phyloP scores from a whole-genome alignment of 306 rosid genomes.

The Pyrus communis region DNA sequence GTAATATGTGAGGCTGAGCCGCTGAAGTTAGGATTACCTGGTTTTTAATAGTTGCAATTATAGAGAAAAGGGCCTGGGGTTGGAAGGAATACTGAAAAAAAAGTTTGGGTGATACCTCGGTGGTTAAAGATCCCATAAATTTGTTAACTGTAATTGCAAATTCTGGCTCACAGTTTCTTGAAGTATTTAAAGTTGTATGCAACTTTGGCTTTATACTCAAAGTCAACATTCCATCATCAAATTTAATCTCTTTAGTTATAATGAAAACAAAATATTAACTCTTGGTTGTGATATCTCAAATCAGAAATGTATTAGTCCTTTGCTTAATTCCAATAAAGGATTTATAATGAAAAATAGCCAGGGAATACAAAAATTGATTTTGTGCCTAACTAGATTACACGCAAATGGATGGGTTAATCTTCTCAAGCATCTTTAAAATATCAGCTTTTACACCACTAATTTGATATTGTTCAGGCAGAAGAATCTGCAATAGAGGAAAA shows the following conservation, averaged over 20 bases:
- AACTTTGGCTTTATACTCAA: not conserved
- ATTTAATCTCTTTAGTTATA: not conserved
- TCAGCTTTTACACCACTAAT: not conserved
- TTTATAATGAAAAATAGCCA: not conserved
- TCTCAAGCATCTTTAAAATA: not conserved
- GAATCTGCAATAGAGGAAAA: constrained; percentile 58
- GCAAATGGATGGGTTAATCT: not conserved
- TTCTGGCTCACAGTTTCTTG: not conserved
- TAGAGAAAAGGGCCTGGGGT: not conserved
- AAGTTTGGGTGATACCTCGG: not conserved
- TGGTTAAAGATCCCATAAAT: not conserved
- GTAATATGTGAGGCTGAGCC: not conserved
- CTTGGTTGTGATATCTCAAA: not conserved
- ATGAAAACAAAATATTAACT: not conserved
- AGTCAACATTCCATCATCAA: not conserved
- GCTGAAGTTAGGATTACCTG: not conserved
- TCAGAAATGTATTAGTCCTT: not conserved
- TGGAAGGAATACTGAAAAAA: not conserved
- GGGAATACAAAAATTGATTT: not conserved
- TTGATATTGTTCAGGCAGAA: constrained; percentile 55
- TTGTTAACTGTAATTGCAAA: not conserved
- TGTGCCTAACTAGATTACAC: not conserved
- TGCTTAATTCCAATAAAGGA: not conserved
- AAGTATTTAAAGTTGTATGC: not conserved
- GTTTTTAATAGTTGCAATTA: not conserved